phyloP scores from a whole-genome alignment of 2,329 filamentous ascomycete genomes.

The Hypoxylon sp. region DNA sequence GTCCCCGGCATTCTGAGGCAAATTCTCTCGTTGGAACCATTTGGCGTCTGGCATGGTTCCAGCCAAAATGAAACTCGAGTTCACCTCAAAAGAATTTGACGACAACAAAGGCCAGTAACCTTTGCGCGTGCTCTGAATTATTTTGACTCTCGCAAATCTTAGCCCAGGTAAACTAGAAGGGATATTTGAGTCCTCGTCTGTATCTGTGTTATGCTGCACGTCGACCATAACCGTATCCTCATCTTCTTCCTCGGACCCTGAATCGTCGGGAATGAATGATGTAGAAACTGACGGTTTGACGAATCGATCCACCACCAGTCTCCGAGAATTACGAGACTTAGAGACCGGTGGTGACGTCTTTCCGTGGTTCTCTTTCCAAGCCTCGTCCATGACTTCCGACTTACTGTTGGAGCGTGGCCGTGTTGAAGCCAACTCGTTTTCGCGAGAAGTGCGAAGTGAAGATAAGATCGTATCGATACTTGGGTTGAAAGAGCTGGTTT shows the following conservation, averaged over 20 bases:
- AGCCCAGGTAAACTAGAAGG: conserved; percentile 1
- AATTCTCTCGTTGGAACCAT: conserved; percentile 44
- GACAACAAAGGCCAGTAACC: conserved; percentile 37
- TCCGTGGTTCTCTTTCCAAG: conserved; percentile 4
- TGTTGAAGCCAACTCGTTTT: conserved; percentile 41
- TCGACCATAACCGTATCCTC: conserved; percentile 26
- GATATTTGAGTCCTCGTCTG: conserved; percentile 26
- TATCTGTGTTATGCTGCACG: conserved; percentile 17
- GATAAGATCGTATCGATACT: conserved; percentile 45
- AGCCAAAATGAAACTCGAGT: conserved; percentile 31
- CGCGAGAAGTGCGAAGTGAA: conserved; percentile 40
- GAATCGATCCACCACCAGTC: conserved; percentile 27
- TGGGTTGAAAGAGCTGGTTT: conserved; percentile 18
- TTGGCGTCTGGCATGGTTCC: conserved; percentile 37
- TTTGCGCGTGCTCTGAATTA: conserved; percentile 17
- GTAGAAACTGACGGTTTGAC: conserved; percentile 36
- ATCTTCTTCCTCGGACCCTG: conserved; percentile 40
- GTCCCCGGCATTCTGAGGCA: conserved; percentile 47
- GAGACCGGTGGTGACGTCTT: not conserved
- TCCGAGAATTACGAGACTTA: conserved; percentile 1
- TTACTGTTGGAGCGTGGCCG: not conserved
- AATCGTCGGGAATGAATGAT: conserved; percentile 36
- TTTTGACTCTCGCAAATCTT: conserved; percentile 24
- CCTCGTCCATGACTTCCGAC: not conserved
- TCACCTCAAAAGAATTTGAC: conserved; percentile 36